These are phyloP conservation scores for Purpureocillium lavendulum DNA, from an alignment of 2,329 filamentous ascomycete genomes.

Conservation along the genomic window DNA sequence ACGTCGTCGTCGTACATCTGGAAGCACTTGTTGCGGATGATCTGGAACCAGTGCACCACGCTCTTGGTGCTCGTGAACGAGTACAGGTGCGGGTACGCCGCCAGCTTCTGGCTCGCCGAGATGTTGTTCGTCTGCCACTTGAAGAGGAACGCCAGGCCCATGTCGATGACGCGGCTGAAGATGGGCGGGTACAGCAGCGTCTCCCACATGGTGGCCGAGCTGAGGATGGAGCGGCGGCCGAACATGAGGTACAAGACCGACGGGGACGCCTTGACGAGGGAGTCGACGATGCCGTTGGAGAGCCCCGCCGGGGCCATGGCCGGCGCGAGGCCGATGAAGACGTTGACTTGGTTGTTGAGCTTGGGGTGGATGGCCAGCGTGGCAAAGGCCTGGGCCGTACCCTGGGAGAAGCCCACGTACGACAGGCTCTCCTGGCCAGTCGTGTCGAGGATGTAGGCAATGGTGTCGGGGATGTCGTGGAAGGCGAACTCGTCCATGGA, in stretches of 20 bases:
- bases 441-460: conserved; percentile 79
- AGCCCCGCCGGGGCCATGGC: conserved; percentile 94
- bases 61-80: conserved; percentile 95
- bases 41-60: conserved; percentile 98
- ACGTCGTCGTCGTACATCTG: conserved; percentile 98
- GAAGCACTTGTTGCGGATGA: conserved; percentile 91
- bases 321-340: conserved; percentile 91
- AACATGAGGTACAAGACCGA: conserved; percentile 90
- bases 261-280: conserved; percentile 86
- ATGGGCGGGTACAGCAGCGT: conserved; percentile 90
- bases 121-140: conserved; percentile 86
- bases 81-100: conserved; percentile 91
- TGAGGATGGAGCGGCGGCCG: conserved; percentile 81
- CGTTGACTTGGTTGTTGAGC: conserved; percentile 86
- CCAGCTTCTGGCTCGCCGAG: conserved; percentile 77
- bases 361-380: conserved; percentile 85
- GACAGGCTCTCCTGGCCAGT: conserved; percentile 79
- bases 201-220: conserved; percentile 95
- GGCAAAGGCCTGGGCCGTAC: conserved; percentile 93
- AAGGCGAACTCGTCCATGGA: conserved; percentile 98
- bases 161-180: conserved; percentile 81
- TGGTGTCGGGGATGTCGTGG: conserved; percentile 92
- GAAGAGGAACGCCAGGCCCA: conserved; percentile 74
- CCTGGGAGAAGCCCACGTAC: conserved; percentile 96
- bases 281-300: conserved; percentile 83